Base-by-base conservation (phyloP, 2,329 filamentous ascomycete genomes). In the Pseudogymnoascus sp. region DNA sequence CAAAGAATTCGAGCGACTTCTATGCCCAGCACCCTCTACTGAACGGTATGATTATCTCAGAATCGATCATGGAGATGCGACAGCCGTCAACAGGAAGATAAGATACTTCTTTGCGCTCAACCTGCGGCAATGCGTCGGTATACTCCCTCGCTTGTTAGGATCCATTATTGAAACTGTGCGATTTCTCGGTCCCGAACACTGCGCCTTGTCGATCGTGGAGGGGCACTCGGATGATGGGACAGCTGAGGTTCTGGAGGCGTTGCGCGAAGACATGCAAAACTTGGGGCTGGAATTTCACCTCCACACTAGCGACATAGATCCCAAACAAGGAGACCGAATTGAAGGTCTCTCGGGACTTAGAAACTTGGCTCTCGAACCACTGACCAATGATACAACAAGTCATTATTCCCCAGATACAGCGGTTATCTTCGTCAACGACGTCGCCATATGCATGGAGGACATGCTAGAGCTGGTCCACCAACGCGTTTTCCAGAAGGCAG, bases 401-500 rank as follows among this genome's bases (percentile, higher is more conserved):
- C 62, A 39, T 0, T 73, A 70, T 24, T 68, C 68, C 2, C 68
- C 68, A 4, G 69, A 78, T 21, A 74, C 79, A 1, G 77, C 77
- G 2, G 70, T 84, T 2, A 59, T 83, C 10, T 83, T 83, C 63
- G 67, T 84, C 54, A 82, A 84, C 69, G 79, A 84, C 64, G 78
- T 84, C 9, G 77, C 78, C 2, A 70, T 74, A 4, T 84, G 81
- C 62, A 63, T 64, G 60, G 81, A 84, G 39, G 82, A 86, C 63
- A 76, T 86, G n/a, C 74, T 86, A 3, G 83, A 85, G 68, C 72
- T 85, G 1, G 67, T 78, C 1, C 74, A 80, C 64, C 81, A 85
- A 68, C 77, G 74, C 26, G 65, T 63, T 5, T 66, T 65, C 2
- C 79, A 80, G 37, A 70, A 68, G 1, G 82, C 81, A 6, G 78